Evolutionary conservation across 768 basidiomycete species (phyloP).

Genomic region (Termitomyces sp.): DNA sequence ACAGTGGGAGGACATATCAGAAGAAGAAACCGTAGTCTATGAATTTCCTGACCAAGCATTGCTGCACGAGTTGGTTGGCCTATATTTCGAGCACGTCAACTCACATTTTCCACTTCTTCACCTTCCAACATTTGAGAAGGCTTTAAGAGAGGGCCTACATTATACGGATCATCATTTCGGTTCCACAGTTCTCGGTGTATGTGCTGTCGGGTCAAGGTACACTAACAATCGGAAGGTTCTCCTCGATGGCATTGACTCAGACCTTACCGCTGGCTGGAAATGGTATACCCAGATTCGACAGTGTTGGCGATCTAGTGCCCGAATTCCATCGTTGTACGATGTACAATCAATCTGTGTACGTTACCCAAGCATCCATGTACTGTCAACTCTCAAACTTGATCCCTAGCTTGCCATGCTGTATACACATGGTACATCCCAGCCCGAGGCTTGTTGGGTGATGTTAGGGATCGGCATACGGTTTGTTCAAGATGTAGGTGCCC

Average conservation of each 20-base stretch:
- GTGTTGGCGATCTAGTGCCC: slow-evolving; percentile 53
- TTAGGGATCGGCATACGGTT: slow-evolving; percentile 54
- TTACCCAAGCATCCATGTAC: slow-evolving; percentile 15
- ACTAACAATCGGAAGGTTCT: slow-evolving; percentile 46
- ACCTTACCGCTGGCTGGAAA: slow-evolving; percentile 55
- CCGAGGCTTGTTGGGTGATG: slow-evolving; percentile 49
- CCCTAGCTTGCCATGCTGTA: slow-evolving; percentile 35
- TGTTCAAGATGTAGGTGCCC: slow-evolving; percentile 58
- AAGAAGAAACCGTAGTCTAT: slow-evolving; percentile 19
- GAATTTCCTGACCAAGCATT: slow-evolving; percentile 50
- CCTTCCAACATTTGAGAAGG: slow-evolving; percentile 56
- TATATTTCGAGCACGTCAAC: slow-evolving; percentile 59
- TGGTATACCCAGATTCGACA: slow-evolving; percentile 62
- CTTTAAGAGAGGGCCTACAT: slow-evolving; percentile 45
- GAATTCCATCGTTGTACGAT: slow-evolving; percentile 60
- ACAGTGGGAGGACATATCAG: slow-evolving; percentile 35
- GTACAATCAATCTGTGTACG: slow-evolving; percentile 65
- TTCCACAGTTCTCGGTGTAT: slow-evolving; percentile 56
- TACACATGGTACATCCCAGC: slow-evolving; percentile 40
- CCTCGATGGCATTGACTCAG: slow-evolving; percentile 29
- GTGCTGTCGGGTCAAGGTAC: slow-evolving; percentile 59
- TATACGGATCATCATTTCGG: slow-evolving; percentile 48
- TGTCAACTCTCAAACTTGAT: not conserved
- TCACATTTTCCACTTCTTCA: slow-evolving; percentile 60
- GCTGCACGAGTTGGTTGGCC: slow-evolving; percentile 41